Conservation (phyloP, 2,329 filamentous ascomycete genomes). For the Coleophoma cylindrospora region DNA sequence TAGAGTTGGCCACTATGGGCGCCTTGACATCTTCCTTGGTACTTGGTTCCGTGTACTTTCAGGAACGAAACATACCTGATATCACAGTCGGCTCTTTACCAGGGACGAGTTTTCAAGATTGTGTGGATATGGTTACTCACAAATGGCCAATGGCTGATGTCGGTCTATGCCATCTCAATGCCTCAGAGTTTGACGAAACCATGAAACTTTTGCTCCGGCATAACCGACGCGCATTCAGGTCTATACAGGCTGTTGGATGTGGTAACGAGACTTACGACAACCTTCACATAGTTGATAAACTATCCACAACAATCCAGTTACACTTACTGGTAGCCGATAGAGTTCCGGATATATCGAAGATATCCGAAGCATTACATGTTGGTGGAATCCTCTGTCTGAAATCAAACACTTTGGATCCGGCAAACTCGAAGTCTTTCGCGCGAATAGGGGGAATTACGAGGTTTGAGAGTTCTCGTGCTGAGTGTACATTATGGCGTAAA, state of each 20-base stretch:
- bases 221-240: not conserved
- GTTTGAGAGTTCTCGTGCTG: not conserved
- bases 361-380: not conserved
- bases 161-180: not conserved
- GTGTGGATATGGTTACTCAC: not conserved
- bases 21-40: not conserved
- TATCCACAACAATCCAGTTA: not conserved
- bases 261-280: not conserved
- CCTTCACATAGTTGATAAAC: not conserved
- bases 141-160: conserved; percentile 1
- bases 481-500: too few species aligned
- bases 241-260: not conserved
- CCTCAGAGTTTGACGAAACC: not conserved
- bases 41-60: not conserved
- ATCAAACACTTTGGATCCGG: not conserved
- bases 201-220: not conserved
- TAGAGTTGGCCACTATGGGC: not conserved
- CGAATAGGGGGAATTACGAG: not conserved
- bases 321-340: not conserved
- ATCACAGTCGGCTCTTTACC: not conserved
- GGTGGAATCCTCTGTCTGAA: not conserved
- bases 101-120: not conserved
- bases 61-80: not conserved
- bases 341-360: not conserved
- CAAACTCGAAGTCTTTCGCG: not conserved